These are phyloP conservation scores for Lactarius akahatsu DNA, from an alignment of 768 basidiomycete species.

Conservation along the genomic window DNA sequence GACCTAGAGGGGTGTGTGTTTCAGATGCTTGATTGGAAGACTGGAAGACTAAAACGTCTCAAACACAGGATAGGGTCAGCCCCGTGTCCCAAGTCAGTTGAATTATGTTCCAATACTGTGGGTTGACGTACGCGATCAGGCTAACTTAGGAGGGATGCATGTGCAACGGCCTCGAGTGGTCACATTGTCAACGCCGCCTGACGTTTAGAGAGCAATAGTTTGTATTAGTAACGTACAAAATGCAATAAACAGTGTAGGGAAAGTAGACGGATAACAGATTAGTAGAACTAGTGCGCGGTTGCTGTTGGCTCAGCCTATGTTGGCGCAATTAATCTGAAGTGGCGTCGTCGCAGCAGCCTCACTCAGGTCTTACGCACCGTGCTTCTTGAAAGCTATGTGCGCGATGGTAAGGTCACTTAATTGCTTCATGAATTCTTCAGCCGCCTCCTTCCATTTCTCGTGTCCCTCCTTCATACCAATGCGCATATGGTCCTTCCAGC, in stretches of 20 bases:
- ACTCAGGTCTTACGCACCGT: not conserved
- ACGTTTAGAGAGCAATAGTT: not conserved
- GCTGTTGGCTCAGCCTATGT: not conserved
- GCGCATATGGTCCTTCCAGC: not conserved
- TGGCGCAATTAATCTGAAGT: not conserved
- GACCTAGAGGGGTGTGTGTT: not conserved
- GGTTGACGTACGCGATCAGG: no score
- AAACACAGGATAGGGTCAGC: no score
- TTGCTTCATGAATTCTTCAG: not conserved
- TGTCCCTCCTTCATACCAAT: not conserved
- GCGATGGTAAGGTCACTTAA: not conserved
- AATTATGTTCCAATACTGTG: no score
- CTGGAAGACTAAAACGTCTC: no score
- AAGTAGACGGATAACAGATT: no score
- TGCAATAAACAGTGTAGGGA: not conserved
- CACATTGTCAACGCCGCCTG: not conserved
- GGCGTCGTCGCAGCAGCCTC: not conserved
- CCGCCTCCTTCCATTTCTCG: not conserved
- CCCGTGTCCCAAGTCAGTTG: no score
- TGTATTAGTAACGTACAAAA: not conserved
- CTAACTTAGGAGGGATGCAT: no score
- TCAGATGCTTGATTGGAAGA: not conserved
- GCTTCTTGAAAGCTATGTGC: not conserved
- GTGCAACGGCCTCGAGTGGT: no score
- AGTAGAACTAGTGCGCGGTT: not conserved